Evolutionary conservation across 805 yeast species (phyloP).

Genomic region (Maudiozyma saulgeensis): DNA sequence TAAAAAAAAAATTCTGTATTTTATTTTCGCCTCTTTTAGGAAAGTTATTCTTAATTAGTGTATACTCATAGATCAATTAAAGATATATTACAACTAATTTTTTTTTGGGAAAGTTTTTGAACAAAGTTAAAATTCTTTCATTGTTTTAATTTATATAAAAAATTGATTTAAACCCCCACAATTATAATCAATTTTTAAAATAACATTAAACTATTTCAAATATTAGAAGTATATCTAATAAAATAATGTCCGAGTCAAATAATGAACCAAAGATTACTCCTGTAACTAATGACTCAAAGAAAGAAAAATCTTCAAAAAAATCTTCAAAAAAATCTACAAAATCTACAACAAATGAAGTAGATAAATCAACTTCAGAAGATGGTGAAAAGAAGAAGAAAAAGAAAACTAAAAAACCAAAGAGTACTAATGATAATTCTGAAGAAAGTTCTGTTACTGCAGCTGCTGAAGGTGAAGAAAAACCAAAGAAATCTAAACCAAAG

Average conservation of each 20-base stretch:
- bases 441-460: neutral
- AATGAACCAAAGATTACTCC: neutral
- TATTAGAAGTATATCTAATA: neutral
- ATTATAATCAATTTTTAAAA: too few species aligned
- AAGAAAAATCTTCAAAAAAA: neutral
- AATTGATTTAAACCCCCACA: too few species aligned
- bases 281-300: neutral
- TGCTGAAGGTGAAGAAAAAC: neutral
- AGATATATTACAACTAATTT: too few species aligned
- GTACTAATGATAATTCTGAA: neutral
- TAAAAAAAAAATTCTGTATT: too few species aligned
- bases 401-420: neutral
- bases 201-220: too few species aligned
- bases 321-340: neutral
- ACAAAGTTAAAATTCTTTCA: too few species aligned
- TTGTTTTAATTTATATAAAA: too few species aligned
- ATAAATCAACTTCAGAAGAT: neutral
- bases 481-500: neutral
- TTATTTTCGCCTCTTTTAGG: too few species aligned
- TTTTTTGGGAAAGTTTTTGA: too few species aligned
- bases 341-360: neutral
- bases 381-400: constrained; percentile 1
- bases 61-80: too few species aligned
- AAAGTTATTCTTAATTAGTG: too few species aligned
- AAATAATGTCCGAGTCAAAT: neutral